Evolutionary conservation across 2,329 filamentous ascomycete species (phyloP).

Genomic region (Colletotrichum zoysiae): DNA sequence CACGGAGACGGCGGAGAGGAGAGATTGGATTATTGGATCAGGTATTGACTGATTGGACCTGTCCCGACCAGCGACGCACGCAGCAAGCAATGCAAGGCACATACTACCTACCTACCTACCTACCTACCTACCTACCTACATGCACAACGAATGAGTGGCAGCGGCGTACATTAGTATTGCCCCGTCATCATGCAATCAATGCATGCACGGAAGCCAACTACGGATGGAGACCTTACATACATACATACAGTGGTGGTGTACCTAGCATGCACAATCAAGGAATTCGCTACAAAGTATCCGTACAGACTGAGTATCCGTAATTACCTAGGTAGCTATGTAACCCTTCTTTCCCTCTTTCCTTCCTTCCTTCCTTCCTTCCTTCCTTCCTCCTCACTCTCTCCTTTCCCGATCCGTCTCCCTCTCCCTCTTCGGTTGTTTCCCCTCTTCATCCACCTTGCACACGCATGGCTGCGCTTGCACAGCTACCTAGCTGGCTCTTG

Average conservation of each 20-base stretch:
- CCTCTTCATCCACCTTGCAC: background rate
- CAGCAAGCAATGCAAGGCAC: conserved; percentile 8
- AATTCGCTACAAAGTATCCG: background rate
- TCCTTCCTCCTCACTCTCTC: background rate
- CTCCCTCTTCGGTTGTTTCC: background rate
- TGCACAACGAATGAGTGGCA: background rate
- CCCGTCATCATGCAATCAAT: too few species aligned
- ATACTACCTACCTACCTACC: too few species aligned
- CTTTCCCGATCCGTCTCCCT: background rate
- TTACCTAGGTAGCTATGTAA: background rate
- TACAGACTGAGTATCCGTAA: background rate
- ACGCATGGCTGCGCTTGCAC: background rate
- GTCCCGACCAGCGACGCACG: background rate
- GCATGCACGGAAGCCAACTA: background rate
- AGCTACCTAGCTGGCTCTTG: background rate
- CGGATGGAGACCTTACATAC: background rate
- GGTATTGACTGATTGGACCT: background rate
- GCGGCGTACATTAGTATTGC: too few species aligned
- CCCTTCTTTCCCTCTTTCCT: background rate
- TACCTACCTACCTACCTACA: too few species aligned
- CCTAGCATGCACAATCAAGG: too few species aligned
- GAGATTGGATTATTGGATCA: conserved; percentile 4
- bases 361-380: background rate
- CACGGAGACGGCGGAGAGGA: background rate
- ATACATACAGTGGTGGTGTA: too few species aligned